Evolutionary conservation across 805 yeast species (phyloP), one percentile per base, ranked within the genome.

Genomic region (Suhomyces prunicola): DNA sequence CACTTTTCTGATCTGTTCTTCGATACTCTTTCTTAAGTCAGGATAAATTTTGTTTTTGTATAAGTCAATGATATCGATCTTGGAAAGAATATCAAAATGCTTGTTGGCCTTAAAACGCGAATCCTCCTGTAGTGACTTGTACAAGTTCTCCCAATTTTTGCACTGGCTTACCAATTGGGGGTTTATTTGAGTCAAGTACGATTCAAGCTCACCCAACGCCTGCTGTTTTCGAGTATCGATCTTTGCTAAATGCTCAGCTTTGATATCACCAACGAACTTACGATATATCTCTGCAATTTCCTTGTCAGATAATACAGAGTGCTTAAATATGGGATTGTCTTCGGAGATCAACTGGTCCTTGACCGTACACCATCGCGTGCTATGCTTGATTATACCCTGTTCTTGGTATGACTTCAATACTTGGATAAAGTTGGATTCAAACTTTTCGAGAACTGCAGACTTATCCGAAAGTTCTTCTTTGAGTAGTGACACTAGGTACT

Each of bases 321-420:
- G 84, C 52, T 76, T 78, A 63, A 83, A 86, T 6, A 86, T 79
- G 0, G 90, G 85, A 60, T 88, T 73, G n/a, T 75, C 94, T 52
- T 86, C 84, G 4, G 72, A 66, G 4, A 88, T 79, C 51, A 79
- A 50, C 17, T 58, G 36, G n/a, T 70, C 70, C 53, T 78, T 82
- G 0, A 81, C 73, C 0, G 86, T 79, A 31, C 65, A 60, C 96
- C 96, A 90, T 41, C 88, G 70, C 0, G 93, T 82, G 51, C 76
- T 79, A 56, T 81, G 77, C 17, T 73, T 72, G 26, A 88, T 69
- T n/a, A 76, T 70, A 0, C 72, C 68, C 22, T 56, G 50, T 10
- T 57, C 46, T 19, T 61, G 56, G 48, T 77, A 71, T 6, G 65
- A 65, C 22, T 71, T 63, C 44, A 87, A 64, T 48, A 85, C 76